Conservation (phyloP, 169 alveolate genomes). For the Amoebophrya sp. region DNA sequence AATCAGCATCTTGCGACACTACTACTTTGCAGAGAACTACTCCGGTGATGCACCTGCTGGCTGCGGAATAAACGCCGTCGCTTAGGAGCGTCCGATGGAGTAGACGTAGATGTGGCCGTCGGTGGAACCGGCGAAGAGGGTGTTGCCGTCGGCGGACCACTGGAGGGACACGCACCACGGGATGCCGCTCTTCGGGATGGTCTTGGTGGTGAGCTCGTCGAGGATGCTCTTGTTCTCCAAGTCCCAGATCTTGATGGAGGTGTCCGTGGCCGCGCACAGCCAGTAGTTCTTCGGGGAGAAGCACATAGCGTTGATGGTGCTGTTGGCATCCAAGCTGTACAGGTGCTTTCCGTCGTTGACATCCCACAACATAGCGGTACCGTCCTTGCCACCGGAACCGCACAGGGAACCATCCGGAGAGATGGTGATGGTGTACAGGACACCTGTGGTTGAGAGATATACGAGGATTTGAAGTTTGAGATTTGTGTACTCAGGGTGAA, state of each 20-base stretch:
- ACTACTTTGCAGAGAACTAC: too few species aligned
- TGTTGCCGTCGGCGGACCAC: conserved; percentile 87
- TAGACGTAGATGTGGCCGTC: conserved; percentile 81
- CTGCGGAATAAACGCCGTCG: too few species aligned
- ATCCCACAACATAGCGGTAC: conserved; percentile 90
- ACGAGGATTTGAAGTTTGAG: too few species aligned
- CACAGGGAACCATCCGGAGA: conserved; percentile 95
- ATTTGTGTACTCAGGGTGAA: too few species aligned
- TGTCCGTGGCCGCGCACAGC: conserved; percentile 92
- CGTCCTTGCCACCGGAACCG: conserved; percentile 98
- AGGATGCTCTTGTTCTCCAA: conserved; percentile 83
- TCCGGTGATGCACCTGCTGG: too few species aligned
- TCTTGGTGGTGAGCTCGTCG: conserved; percentile 78
- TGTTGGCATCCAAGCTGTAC: conserved; percentile 82
- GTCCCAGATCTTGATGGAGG: conserved; percentile 84
- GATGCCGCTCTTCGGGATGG: conserved; percentile 77
- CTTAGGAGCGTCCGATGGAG: conserved; percentile 56
- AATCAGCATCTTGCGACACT: too few species aligned
- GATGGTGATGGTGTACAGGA: conserved; percentile 84
- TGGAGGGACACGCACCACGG: conserved; percentile 88
- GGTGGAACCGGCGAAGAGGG: conserved; percentile 84
- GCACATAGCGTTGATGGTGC: conserved; percentile 85
- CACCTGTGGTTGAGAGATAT: too few species aligned
- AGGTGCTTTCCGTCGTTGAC: conserved; percentile 88
- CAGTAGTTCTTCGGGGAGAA: conserved; percentile 92